Evolutionary conservation across 1,284 basidiomycete species (phyloP).

Genomic region (Cryptococcus wingfieldii): DNA sequence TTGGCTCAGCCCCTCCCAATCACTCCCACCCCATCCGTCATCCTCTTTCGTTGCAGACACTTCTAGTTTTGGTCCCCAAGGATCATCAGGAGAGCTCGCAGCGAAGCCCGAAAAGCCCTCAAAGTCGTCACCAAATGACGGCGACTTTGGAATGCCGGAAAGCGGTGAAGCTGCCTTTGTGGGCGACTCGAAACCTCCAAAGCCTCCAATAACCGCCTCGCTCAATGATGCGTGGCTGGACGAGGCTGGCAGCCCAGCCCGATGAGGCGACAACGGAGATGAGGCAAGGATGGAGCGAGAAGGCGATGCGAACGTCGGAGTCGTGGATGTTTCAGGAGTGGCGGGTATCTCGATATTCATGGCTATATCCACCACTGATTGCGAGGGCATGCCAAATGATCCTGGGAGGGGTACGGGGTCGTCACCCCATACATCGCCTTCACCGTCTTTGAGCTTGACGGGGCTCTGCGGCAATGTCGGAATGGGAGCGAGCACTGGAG

Average conservation of each 20-base stretch:
- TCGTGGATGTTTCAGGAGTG: not conserved
- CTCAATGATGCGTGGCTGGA: not conserved
- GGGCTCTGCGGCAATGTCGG: not conserved
- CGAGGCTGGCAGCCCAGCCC: not conserved
- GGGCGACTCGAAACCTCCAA: not conserved
- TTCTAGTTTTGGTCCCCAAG: conserved; percentile 16
- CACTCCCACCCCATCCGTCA: conserved; percentile 12
- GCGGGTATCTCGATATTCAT: not conserved
- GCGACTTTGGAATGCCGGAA: conserved; percentile 18
- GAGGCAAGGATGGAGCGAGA: not conserved
- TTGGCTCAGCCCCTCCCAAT: not conserved
- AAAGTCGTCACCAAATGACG: conserved; percentile 32
- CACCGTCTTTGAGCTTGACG: not conserved
- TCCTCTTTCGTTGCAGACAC: not conserved
- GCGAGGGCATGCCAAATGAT: not conserved
- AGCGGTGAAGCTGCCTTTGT: not conserved
- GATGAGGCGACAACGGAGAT: not conserved
- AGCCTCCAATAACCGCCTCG: not conserved
- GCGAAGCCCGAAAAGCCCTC: conserved; percentile 25
- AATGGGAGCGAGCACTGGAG: not conserved
- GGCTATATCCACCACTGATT: not conserved
- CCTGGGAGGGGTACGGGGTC: not conserved
- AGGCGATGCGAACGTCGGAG: not conserved
- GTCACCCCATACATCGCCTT: not conserved
- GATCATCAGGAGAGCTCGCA: conserved; percentile 12